phyloP scores from a whole-genome alignment of 257 asterid genomes.

The Nicotiana sylvestris region DNA sequence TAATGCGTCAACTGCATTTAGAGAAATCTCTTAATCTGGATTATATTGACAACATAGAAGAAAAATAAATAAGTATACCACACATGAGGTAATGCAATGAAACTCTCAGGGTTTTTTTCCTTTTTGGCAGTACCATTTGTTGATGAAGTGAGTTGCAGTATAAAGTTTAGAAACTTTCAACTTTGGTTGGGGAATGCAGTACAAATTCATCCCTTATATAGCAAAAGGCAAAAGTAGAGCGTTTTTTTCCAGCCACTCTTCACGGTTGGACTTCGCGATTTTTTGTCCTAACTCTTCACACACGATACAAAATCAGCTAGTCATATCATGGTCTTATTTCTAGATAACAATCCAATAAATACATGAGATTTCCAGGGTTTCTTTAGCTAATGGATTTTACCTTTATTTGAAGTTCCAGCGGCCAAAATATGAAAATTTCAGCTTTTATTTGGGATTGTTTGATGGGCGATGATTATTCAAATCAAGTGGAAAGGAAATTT shows the following conservation, averaged over 20 bases:
- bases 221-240: background rate
- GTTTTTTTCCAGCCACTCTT: background rate
- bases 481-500: slow-evolving; percentile 1
- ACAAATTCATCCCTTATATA: background rate
- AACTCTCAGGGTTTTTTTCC: background rate
- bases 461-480: background rate
- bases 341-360: background rate
- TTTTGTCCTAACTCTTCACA: background rate
- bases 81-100: background rate
- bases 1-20: background rate
- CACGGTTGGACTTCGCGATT: background rate
- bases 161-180: background rate
- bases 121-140: background rate
- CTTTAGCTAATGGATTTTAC: background rate
- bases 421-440: background rate
- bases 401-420: background rate
- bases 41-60: background rate
- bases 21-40: background rate
- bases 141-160: background rate
- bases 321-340: background rate
- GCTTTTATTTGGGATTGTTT: background rate
- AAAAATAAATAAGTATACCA: background rate
- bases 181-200: background rate
- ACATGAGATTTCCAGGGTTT: background rate
- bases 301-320: background rate